These are phyloP conservation scores for Neodidymelliopsis sp. DNA, from an alignment of 2,329 filamentous ascomycete genomes.

Conservation along the genomic window DNA sequence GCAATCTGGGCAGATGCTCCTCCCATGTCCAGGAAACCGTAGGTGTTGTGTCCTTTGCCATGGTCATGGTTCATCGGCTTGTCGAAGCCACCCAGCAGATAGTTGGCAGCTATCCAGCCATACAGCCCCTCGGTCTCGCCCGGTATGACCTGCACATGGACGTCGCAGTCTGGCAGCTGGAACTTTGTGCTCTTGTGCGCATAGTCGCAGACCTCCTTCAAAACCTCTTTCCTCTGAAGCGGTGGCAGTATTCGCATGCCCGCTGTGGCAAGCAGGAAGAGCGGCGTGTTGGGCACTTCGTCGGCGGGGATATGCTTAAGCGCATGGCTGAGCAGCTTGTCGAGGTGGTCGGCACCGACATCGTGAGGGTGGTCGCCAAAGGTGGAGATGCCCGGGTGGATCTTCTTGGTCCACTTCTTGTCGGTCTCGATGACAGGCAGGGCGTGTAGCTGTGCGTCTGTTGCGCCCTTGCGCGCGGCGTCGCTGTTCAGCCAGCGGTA, in stretches of 20 bases:
- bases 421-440: constrained; percentile 85
- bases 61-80: constrained; percentile 75
- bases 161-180: constrained; percentile 83
- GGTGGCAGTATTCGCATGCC: constrained; percentile 88
- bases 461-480: constrained; percentile 68
- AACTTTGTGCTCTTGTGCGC: constrained; percentile 80
- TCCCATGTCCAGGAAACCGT: constrained; percentile 98
- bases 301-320: constrained; percentile 77
- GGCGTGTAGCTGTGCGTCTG: constrained; percentile 66
- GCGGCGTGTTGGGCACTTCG: constrained; percentile 82
- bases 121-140: constrained; percentile 96
- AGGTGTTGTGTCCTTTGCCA: constrained; percentile 89
- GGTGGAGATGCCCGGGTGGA: constrained; percentile 85
- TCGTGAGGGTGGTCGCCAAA: constrained; percentile 79
- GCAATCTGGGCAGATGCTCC: constrained; percentile 97
- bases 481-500: constrained; percentile 90
- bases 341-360: constrained; percentile 83
- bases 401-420: constrained; percentile 91
- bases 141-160: constrained; percentile 92
- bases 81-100: constrained; percentile 90
- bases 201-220: constrained; percentile 83
- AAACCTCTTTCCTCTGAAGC: constrained; percentile 73
- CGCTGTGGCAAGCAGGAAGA: constrained; percentile 95
- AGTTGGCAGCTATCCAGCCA: constrained; percentile 97
- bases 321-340: constrained; percentile 81